A percentile compares a stretch with the other conserved stretches of the same genome.
Conservation (phyloP, 345 rosid genomes). For the Bruguiera parviflora region DNA sequence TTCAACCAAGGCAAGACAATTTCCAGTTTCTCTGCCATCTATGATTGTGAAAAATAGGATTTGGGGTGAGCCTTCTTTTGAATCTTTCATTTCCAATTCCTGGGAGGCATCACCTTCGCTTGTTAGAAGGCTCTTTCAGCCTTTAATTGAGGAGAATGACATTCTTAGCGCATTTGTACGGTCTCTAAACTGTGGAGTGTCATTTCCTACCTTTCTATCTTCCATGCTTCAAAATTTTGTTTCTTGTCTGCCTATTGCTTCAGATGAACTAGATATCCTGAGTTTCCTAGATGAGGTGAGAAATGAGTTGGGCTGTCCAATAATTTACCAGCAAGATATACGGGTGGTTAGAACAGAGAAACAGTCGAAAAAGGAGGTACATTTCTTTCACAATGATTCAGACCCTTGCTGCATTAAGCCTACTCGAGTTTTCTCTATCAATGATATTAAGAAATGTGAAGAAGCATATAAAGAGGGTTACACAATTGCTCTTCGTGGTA, state of each 20-base stretch:
- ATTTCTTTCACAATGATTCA: constrained; percentile 27
- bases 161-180: constrained; percentile 30
- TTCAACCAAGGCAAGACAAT: constrained; percentile 23
- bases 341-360: constrained; percentile 45
- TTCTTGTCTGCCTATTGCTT: constrained; percentile 53
- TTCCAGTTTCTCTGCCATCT: constrained; percentile 13
- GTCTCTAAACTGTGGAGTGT: constrained; percentile 20
- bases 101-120: constrained; percentile 52
- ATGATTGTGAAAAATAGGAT: constrained; percentile 29
- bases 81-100: constrained; percentile 33
- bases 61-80: constrained; percentile 25
- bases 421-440: constrained; percentile 13
- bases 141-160: constrained; percentile 26
- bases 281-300: constrained; percentile 42
- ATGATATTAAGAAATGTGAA: constrained; percentile 38
- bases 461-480: constrained; percentile 51
- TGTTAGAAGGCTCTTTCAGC: constrained; percentile 22
- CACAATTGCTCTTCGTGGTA: constrained; percentile 54
- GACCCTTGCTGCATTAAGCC: constrained; percentile 15
- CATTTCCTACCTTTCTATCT: constrained; percentile 28
- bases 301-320: constrained; percentile 46
- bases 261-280: constrained; percentile 49
- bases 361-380: constrained; percentile 38
- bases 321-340: constrained; percentile 50
- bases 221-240: constrained; percentile 33